These are phyloP conservation scores for Thielaviopsis punctulata DNA, from an alignment of 2,329 filamentous ascomycete genomes.

Conservation along the genomic window DNA sequence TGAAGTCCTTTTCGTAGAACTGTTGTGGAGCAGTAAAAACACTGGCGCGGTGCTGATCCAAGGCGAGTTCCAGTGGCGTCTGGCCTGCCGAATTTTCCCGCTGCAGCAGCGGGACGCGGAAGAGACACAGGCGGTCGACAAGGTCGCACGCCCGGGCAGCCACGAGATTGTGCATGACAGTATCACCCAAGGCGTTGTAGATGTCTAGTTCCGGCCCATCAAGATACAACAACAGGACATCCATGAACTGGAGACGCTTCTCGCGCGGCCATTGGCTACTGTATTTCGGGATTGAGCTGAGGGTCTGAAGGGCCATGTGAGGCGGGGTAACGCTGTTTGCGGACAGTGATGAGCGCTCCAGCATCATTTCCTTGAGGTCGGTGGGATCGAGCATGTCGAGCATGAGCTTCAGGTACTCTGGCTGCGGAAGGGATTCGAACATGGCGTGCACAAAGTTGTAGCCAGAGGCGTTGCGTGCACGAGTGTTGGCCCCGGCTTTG, in stretches of 20 bases:
- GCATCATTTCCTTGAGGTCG: slow-evolving; percentile 38
- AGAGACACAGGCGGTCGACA: slow-evolving; percentile 31
- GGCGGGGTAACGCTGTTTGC: neutral
- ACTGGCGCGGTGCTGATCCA: slow-evolving; percentile 22
- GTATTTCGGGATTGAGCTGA: slow-evolving; percentile 37
- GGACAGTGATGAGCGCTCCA: slow-evolving; percentile 32
- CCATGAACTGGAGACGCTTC: neutral
- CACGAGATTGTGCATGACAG: slow-evolving; percentile 39
- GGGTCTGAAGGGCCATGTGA: slow-evolving; percentile 23
- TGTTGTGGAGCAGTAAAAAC: neutral
- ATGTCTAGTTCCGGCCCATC: neutral
- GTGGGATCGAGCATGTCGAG: slow-evolving; percentile 40
- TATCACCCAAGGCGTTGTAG: slow-evolving; percentile 45
- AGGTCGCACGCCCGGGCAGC: slow-evolving; percentile 21
- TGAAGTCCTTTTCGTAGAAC: neutral
- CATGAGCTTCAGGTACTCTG: slow-evolving; percentile 26
- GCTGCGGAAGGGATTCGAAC: slow-evolving; percentile 19
- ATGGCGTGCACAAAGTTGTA: slow-evolving; percentile 54
- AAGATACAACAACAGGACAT: neutral
- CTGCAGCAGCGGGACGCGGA: slow-evolving; percentile 41
- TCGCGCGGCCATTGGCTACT: neutral
- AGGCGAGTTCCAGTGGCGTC: slow-evolving; percentile 52
- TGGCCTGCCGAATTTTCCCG: slow-evolving; percentile 62
- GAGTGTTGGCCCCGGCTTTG: slow-evolving; percentile 51
- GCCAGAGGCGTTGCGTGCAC: slow-evolving; percentile 38